Evolutionary conservation across 495 filamentous ascomycete genomes (phyloP), one percentile per base, ranked within the genome.

Genomic region (Hyaloscypha finlandica): DNA sequence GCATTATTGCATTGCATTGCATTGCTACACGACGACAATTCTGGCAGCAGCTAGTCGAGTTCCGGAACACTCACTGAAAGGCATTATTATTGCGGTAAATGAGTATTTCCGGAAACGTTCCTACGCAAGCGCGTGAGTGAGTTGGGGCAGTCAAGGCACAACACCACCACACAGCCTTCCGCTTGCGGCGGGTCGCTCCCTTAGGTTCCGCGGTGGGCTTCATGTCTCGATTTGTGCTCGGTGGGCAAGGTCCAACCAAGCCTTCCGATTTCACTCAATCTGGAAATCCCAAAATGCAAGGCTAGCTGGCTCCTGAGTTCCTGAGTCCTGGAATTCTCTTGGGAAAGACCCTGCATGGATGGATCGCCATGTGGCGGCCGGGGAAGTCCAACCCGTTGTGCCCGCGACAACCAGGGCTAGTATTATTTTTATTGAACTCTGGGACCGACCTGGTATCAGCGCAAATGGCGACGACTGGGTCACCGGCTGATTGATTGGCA

Each of bases 201-300:
- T 8, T 3, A 62, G 14, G 25, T 62, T 62, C 59, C 59, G 59
- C 59, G 59, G 59, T 62, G 39, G 39, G 35, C 39, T 4, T 2
- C 22, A 30, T 30, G 59, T 62, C 59, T 62, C 37, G 59, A 62
- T 62, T 62, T 48, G 59, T 30, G 59, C 20, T 37, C 59, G 59
- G 59, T 20, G 59, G 35, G 33, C 59, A 45, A 25, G 59, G 59
- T 33, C 39, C n/a, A 8, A 25, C 39, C n/a, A 8, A 25, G 59
- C 12, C 31, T 9, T 62, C 37, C 59, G 35, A 30, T 12, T 51
- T 33, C 9, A 25, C 59, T 42, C 19, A 5, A 37, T 56, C 19
- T 25, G 29, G 53, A 56, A 45, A 14, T 48, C 42, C 42, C 42
- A 48, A 6, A 6, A 12, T 19, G 12, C 42, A 19, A 48, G 8